Percentiles rank a stretch among this genome's conserved stretches.
Evolutionary conservation across 2,329 filamentous ascomycete genomes (phyloP).

Genomic region (Exserohilum turcica): DNA sequence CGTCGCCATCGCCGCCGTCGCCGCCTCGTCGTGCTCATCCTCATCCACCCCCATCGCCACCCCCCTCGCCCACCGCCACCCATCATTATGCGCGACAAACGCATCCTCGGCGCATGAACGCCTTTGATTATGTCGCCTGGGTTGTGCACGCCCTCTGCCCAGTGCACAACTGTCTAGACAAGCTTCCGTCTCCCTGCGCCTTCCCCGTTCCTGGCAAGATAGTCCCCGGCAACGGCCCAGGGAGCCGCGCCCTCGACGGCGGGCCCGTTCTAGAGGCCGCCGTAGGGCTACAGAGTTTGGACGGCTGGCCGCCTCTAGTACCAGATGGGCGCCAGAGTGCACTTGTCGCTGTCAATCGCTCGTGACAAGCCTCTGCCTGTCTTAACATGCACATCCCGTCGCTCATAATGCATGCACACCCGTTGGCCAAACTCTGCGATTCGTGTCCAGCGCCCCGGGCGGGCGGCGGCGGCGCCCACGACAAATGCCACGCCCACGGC

Average conservation of each 20-base stretch:
- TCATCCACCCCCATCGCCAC: neutral
- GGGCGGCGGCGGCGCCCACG: slow-evolving; percentile 12
- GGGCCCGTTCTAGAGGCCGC: slow-evolving; percentile 7
- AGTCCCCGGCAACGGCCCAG: slow-evolving; percentile 18
- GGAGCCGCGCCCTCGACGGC: slow-evolving; percentile 2
- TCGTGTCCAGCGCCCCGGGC: slow-evolving; percentile 9
- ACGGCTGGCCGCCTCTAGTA: neutral
- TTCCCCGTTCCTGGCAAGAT: slow-evolving; percentile 20
- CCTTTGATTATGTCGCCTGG: slow-evolving; percentile 15
- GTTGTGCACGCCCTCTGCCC: slow-evolving; percentile 19
- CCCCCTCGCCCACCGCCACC: too few species aligned
- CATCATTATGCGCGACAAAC: too few species aligned
- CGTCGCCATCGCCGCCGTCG: neutral
- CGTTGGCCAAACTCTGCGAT: slow-evolving; percentile 4
- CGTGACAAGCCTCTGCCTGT: too few species aligned
- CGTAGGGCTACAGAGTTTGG: slow-evolving; percentile 1
- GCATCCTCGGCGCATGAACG: slow-evolving; percentile 2
- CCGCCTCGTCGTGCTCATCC: neutral
- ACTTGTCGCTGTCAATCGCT: neutral
- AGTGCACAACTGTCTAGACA: slow-evolving; percentile 22
- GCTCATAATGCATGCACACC: neutral
- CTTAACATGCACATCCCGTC: neutral
- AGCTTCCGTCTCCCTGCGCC: slow-evolving; percentile 23
- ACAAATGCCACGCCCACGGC: too few species aligned
- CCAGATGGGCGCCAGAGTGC: neutral